Percentiles rank a stretch among this genome's conserved stretches.
Conservation (phyloP, 129 eudicot genomes). For the Deinandra increscens region DNA sequence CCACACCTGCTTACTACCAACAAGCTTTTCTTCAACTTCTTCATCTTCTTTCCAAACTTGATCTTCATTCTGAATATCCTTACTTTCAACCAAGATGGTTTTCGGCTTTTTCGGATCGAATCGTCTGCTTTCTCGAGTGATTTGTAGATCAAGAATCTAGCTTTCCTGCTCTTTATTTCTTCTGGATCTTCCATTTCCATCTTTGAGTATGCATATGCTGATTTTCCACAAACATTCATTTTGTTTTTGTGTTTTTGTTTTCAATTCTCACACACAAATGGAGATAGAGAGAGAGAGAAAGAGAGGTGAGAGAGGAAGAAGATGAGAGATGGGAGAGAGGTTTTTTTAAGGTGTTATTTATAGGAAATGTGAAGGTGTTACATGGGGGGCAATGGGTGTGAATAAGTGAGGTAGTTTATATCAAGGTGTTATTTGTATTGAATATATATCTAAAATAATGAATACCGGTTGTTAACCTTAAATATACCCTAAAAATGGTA, state of each 20-base stretch:
- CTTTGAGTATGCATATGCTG: conserved; percentile 44
- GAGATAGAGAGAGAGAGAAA: background rate
- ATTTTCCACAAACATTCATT: conserved; percentile 18
- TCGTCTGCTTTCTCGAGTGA: conserved; percentile 41
- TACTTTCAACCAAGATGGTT: conserved; percentile 44
- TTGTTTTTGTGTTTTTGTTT: background rate
- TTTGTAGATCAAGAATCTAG: conserved; percentile 58
- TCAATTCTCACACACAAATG: background rate
- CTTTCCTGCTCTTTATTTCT: conserved; percentile 44
- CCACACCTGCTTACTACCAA: conserved; percentile 31
- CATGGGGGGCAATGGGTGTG: background rate
- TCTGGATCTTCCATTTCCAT: conserved; percentile 56
- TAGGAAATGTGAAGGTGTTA: conserved; percentile 17
- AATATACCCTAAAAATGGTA: background rate
- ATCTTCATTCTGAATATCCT: conserved; percentile 43
- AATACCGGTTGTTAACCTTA: background rate
- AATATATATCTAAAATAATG: background rate
- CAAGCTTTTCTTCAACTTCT: conserved; percentile 43
- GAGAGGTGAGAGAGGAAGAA: background rate
- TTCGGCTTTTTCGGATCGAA: conserved; percentile 30
- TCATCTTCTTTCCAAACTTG: conserved; percentile 54
- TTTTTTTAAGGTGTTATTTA: conserved; percentile 23
- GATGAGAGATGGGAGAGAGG: conserved; percentile 9
- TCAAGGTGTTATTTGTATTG: background rate
- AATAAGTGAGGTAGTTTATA: background rate